Percentiles rank a stretch among this genome's conserved stretches.
Evolutionary conservation across 2,329 filamentous ascomycete species (phyloP).

Genomic region (Botrytis fabae): DNA sequence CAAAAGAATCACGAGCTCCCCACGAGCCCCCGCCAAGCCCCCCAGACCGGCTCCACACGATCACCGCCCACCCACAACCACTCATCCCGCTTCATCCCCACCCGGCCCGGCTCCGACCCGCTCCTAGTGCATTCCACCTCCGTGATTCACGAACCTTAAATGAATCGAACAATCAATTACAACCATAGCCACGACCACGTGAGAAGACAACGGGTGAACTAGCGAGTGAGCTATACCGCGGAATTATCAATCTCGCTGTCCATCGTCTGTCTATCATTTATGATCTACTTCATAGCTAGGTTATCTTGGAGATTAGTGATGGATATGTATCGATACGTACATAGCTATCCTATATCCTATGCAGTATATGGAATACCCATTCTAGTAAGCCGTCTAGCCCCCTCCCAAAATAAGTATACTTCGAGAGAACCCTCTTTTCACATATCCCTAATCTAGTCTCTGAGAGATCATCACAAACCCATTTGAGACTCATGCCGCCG

Average conservation of each 20-base stretch:
- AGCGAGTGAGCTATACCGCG: too few species aligned
- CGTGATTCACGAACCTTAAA: not conserved
- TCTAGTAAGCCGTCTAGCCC: too few species aligned
- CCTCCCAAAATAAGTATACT: not conserved
- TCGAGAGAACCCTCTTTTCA: not conserved
- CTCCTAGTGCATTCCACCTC: not conserved
- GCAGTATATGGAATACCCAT: too few species aligned
- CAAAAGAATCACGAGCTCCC: not conserved
- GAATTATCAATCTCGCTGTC: not conserved
- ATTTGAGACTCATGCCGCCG: not conserved
- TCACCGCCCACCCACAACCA: too few species aligned
- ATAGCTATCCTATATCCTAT: too few species aligned
- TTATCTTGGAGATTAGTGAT: too few species aligned
- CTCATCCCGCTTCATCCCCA: not conserved
- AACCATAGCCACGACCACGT: not conserved
- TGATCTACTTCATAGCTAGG: too few species aligned
- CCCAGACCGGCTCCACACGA: not conserved
- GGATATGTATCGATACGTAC: too few species aligned
- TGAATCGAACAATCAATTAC: not conserved
- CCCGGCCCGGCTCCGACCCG: not conserved
- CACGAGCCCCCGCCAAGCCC: not conserved
- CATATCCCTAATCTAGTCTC: fast-evolving
- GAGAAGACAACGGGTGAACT: not conserved
- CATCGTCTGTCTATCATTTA: too few species aligned
- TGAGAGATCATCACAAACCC: not conserved